Percentiles rank a stretch among this genome's conserved stretches.
phyloP scores from a whole-genome alignment of 176 grass and related monocot species.

The Aegilops longissima region DNA sequence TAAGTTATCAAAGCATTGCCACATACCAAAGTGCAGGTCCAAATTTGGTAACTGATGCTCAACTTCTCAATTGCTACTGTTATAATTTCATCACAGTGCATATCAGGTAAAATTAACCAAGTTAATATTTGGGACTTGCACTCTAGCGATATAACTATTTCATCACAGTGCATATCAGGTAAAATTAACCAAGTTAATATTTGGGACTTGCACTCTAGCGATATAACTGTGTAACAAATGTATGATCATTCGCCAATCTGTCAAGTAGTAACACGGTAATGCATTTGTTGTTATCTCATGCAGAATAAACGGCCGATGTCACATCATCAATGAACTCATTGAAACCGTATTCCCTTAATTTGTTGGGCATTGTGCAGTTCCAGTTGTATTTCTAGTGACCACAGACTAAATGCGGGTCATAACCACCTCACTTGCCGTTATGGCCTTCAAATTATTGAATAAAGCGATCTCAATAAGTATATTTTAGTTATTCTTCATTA shows the following conservation, averaged over 20 bases:
- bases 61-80: not conserved
- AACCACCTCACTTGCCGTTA: not conserved
- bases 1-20: slow-evolving; percentile 3
- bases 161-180: not conserved
- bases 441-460: not conserved
- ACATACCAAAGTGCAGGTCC: too few relatives aligned
- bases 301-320: not conserved
- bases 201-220: not conserved
- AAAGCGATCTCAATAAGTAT: not conserved
- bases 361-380: not conserved
- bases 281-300: not conserved
- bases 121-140: not conserved
- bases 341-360: not conserved
- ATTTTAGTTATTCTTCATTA: not conserved
- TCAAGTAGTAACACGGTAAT: not conserved
- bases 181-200: not conserved
- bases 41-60: not conserved
- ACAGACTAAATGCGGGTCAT: not conserved
- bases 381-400: not conserved
- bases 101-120: not conserved
- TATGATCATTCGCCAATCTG: not conserved
- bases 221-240: not conserved
- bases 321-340: not conserved
- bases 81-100: not conserved
- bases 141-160: not conserved